phyloP scores from a whole-genome alignment of 2,329 filamentous ascomycete species.

The Penicillium sp. region DNA sequence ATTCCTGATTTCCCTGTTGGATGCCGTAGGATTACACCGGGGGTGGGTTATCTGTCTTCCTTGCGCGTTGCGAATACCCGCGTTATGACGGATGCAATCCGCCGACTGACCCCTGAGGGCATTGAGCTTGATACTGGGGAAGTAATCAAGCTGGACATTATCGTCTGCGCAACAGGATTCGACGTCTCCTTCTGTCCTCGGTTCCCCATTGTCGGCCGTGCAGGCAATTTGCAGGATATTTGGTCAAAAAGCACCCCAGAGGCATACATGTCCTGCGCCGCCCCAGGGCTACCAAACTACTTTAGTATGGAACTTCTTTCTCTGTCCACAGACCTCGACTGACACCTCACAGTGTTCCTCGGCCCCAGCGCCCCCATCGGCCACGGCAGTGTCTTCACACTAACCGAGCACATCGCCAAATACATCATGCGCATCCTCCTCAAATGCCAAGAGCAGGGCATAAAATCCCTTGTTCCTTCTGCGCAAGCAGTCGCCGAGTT shows the following conservation, averaged over 20 bases:
- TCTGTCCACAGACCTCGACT: neutral
- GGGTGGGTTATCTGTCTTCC: neutral
- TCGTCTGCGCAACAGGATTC: slow-evolving; percentile 11
- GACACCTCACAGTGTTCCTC: neutral
- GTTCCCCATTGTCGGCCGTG: neutral
- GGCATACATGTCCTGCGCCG: slow-evolving; percentile 1
- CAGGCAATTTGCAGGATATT: neutral
- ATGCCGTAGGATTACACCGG: slow-evolving; percentile 1
- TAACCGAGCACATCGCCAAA: slow-evolving; percentile 1
- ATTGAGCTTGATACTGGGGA: neutral
- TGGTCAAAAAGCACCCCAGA: neutral
- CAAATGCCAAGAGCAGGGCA: neutral
- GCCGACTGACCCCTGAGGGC: neutral
- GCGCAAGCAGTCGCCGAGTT: neutral
- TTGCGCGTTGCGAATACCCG: neutral
- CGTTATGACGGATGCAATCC: neutral
- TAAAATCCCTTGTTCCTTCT: neutral
- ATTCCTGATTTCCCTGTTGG: slow-evolving; percentile 1
- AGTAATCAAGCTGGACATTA: neutral
- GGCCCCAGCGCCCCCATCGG: slow-evolving; percentile 3
- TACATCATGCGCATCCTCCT: neutral
- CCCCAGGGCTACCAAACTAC: neutral
- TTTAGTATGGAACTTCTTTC: neutral
- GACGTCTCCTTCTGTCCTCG: slow-evolving; percentile 7
- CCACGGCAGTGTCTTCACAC: neutral